phyloP scores from a whole-genome alignment of 345 rosid species.

The Aethionema arabicum region DNA sequence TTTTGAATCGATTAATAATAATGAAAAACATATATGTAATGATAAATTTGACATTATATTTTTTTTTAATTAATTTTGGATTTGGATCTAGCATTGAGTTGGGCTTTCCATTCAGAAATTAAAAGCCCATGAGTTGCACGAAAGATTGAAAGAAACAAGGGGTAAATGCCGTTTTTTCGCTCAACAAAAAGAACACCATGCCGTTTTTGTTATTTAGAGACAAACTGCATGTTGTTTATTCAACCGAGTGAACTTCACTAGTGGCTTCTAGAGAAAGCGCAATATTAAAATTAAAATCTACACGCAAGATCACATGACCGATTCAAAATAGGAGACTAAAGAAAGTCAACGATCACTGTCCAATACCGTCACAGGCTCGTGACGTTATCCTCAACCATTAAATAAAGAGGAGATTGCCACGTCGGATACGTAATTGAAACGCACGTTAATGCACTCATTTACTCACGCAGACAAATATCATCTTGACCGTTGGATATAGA shows the following conservation, averaged over 20 bases:
- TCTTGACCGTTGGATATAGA: slow-evolving; percentile 30
- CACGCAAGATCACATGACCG: slow-evolving; percentile 20
- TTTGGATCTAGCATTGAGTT: no score
- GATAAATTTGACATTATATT: no score
- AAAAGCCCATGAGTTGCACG: no score
- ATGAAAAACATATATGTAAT: no score
- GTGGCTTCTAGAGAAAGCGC: slow-evolving; percentile 24
- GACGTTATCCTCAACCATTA: slow-evolving; percentile 21
- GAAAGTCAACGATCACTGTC: slow-evolving; percentile 29
- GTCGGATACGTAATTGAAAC: slow-evolving; percentile 22
- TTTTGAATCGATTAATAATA: no score
- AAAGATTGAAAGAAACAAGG: no score
- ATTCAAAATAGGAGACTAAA: background rate
- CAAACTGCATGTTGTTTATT: background rate
- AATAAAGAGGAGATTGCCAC: slow-evolving; percentile 3
- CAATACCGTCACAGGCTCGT: slow-evolving; percentile 22
- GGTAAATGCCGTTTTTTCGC: background rate
- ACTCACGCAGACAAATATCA: slow-evolving; percentile 16
- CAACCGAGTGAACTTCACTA: slow-evolving; percentile 9
- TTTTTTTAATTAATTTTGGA: no score
- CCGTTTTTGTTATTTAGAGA: background rate
- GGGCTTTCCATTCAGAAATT: no score
- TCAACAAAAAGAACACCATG: background rate
- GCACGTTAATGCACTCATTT: slow-evolving; percentile 26
- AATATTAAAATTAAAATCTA: background rate